Conservation (phyloP, 169 alveolate genomes). For the Theileria equi region DNA sequence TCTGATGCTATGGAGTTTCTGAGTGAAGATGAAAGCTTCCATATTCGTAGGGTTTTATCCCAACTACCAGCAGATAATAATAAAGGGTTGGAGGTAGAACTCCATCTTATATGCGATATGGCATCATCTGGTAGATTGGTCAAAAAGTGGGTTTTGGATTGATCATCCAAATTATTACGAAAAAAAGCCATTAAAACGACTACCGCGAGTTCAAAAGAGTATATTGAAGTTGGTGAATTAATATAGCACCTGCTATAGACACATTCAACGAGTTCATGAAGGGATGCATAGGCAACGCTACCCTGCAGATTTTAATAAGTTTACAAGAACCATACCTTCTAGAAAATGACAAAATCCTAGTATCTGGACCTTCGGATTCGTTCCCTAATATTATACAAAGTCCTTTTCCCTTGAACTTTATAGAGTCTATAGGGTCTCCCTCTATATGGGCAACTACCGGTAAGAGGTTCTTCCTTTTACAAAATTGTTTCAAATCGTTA, state of each 20-base stretch:
- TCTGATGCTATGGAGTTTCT: conserved; percentile 38
- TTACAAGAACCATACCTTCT: conserved; percentile 10
- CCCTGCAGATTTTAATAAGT: conserved; percentile 29
- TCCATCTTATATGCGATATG: conserved; percentile 62
- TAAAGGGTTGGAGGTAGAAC: conserved; percentile 46
- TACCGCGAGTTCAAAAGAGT: not conserved
- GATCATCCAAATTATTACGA: conserved; percentile 37
- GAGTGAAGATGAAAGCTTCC: conserved; percentile 31
- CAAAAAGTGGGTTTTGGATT: conserved; percentile 37
- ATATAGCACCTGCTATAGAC: conserved; percentile 73
- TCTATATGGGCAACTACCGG: conserved; percentile 75
- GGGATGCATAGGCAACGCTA: conserved; percentile 74
- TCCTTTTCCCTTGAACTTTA: conserved; percentile 25
- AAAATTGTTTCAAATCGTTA: conserved; percentile 50
- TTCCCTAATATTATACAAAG: conserved; percentile 54
- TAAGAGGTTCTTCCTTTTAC: conserved; percentile 58
- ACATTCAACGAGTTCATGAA: conserved; percentile 74
- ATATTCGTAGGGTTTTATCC: conserved; percentile 59
- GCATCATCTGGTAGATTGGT: conserved; percentile 59
- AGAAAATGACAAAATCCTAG: conserved; percentile 40
- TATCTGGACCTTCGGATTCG: conserved; percentile 58
- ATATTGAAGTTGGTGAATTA: conserved; percentile 63
- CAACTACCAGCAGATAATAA: conserved; percentile 64
- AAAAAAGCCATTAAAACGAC: conserved; percentile 28
- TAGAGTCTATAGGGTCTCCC: conserved; percentile 51